Base-by-base conservation (phyloP, 192 early-diverging fungal genomes). In the Radiomyces spectabilis region DNA sequence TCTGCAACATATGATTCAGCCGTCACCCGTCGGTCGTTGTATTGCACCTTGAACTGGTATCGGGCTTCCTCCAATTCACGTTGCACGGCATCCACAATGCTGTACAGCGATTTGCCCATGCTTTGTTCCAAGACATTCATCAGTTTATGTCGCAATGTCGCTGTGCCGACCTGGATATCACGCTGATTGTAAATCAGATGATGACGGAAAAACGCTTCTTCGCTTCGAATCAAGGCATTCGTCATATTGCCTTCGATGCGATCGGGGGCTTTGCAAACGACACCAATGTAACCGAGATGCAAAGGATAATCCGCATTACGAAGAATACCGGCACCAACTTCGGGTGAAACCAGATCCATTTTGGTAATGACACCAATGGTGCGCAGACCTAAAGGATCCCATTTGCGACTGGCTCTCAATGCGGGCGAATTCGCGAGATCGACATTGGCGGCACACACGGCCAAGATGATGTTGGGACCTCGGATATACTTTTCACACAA, bases 1-100 rank as follows among this genome's bases (percentile, higher is more conserved):
- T 98, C 96, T 3, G 93, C 90, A 44, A 91, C 89, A 71, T 98
- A 98, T 15, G 89, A 91, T 72, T 98, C 94, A 34, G 96, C 86
- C 18, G 91, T 91, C 52, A 98, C 89, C 24, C 84, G 77, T 53
- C 92, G 86, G 70, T 98, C 96, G 55, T 97, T 97, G 80, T 97
- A 98, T 42, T 94, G 91, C 9, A 98, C 96, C 70, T 98, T 98
- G 77, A 94, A 95, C 75, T 97, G 92, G 66, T 98, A 98, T 12
- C 85, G 80, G 9, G 94, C 83, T 69, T 98, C 94, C 46, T 97
- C 93, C 35, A 98, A 77, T 60, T 98, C 94, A 56, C 61, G 75
- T 55, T 97, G 88, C n/a, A 98, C 96, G 0, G 89, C 86, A 49
- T 94, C 88, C n/a, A 88, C 81, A 59, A 98, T 88, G 6, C 72